phyloP scores from a whole-genome alignment of 805 yeast species.

The Yarrowia osloensis region DNA sequence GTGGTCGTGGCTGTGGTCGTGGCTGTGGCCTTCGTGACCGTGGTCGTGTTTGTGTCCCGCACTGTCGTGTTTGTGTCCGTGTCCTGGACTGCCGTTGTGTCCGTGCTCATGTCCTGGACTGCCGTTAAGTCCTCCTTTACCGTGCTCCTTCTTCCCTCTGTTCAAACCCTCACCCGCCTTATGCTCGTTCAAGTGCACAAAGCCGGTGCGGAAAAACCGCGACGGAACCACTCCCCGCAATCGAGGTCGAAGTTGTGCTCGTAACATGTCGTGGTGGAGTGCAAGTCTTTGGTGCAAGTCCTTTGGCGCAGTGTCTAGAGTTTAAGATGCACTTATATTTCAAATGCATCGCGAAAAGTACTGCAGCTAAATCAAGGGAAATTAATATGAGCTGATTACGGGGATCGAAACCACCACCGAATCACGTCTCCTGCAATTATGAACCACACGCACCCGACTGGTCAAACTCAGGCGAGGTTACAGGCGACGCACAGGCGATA shows the following conservation, averaged over 20 bases:
- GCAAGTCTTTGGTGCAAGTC: no score
- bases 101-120: background rate
- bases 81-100: background rate
- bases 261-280: no score
- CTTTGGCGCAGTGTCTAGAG: background rate
- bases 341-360: no score
- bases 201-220: background rate
- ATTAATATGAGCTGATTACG: no score
- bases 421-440: background rate
- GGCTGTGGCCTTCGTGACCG: no score
- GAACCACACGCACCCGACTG: background rate
- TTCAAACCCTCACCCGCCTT: background rate
- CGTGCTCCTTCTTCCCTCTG: no score
- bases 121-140: no score
- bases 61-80: background rate
- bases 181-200: background rate
- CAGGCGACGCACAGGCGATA: background rate
- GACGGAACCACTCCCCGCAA: background rate
- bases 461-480: background rate
- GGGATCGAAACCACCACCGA: background rate
- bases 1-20: conserved; percentile 33
- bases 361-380: no score
- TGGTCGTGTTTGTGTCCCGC: conserved; percentile 24
- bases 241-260: conserved; percentile 10
- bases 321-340: no score